Percentiles rank a stretch among this genome's conserved stretches.
phyloP scores from a whole-genome alignment of 2,329 filamentous ascomycete genomes.

The Orbilia blumenaviensis region DNA sequence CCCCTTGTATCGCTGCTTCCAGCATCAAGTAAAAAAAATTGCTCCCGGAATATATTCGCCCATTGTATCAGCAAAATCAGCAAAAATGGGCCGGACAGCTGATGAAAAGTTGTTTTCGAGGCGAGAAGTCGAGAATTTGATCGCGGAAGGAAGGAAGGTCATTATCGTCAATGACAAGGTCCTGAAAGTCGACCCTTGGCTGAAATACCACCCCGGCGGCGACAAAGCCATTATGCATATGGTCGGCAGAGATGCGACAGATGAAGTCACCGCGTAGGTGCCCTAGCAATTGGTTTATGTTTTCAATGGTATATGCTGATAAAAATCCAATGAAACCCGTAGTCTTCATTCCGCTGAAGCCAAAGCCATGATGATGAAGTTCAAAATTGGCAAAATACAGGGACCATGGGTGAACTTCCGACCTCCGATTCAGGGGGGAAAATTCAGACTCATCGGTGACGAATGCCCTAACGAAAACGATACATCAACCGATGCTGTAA shows the following conservation, averaged over 20 bases:
- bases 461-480: conserved; percentile 36
- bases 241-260: conserved; percentile 91
- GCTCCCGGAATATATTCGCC: conserved; percentile 15
- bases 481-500: background rate
- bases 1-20: background rate
- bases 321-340: conserved; percentile 30
- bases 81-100: conserved; percentile 56
- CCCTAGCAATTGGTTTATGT: conserved; percentile 59
- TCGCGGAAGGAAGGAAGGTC: conserved; percentile 80
- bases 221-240: conserved; percentile 91
- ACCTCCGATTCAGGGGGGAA: conserved; percentile 80
- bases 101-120: conserved; percentile 68
- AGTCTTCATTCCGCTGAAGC: conserved; percentile 86
- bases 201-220: conserved; percentile 89
- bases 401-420: conserved; percentile 86
- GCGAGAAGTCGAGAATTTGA: conserved; percentile 78
- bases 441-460: conserved; percentile 41
- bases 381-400: conserved; percentile 82
- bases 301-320: conserved; percentile 33
- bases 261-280: conserved; percentile 84
- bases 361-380: conserved; percentile 77
- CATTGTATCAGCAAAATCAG: conserved; percentile 51
- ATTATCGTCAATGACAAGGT: conserved; percentile 84
- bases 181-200: conserved; percentile 86
- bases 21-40: conserved; percentile 12